Conservation (phyloP, 192 early-diverging fungal genomes). For the Rhizoclosmatium sp. region DNA sequence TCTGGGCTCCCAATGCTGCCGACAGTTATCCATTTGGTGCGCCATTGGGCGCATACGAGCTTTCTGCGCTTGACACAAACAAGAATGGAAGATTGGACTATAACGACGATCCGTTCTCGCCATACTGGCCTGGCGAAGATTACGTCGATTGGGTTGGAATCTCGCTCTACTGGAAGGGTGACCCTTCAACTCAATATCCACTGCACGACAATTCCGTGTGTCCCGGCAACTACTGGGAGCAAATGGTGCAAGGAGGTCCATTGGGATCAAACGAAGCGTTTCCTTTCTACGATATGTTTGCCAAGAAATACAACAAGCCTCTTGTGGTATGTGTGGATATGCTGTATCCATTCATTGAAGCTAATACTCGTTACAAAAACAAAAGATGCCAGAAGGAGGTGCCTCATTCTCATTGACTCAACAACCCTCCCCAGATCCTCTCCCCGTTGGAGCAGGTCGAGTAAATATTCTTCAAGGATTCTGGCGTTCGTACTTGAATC, state of each 20-base stretch:
- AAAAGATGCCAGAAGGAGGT: constrained; percentile 29
- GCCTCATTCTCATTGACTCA: constrained; percentile 13
- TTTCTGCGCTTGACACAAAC: constrained; percentile 42
- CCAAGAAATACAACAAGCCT: constrained; percentile 15
- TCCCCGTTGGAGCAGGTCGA: constrained; percentile 16
- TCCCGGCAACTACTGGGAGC: constrained; percentile 14
- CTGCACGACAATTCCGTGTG: constrained; percentile 20
- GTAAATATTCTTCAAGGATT: neutral
- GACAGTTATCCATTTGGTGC: constrained; percentile 18
- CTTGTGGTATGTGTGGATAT: constrained; percentile 11
- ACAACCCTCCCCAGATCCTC: neutral
- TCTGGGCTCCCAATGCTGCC: constrained; percentile 55
- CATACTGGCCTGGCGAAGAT: constrained; percentile 57
- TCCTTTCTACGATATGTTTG: constrained; percentile 33
- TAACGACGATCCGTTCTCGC: constrained; percentile 56
- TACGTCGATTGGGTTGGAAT: constrained; percentile 60
- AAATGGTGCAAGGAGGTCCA: constrained; percentile 24
- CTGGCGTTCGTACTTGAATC: constrained; percentile 11
- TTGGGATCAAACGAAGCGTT: constrained; percentile 3
- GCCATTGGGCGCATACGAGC: constrained; percentile 3
- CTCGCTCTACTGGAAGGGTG: constrained; percentile 35
- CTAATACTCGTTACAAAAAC: neutral
- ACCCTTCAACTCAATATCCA: neutral
- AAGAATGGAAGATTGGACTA: constrained; percentile 32
- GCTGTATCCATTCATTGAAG: neutral